A percentile compares a stretch with the other conserved stretches of the same genome.
phyloP scores from a whole-genome alignment of 2,329 filamentous ascomycete genomes.

The Colletotrichum sublineola region DNA sequence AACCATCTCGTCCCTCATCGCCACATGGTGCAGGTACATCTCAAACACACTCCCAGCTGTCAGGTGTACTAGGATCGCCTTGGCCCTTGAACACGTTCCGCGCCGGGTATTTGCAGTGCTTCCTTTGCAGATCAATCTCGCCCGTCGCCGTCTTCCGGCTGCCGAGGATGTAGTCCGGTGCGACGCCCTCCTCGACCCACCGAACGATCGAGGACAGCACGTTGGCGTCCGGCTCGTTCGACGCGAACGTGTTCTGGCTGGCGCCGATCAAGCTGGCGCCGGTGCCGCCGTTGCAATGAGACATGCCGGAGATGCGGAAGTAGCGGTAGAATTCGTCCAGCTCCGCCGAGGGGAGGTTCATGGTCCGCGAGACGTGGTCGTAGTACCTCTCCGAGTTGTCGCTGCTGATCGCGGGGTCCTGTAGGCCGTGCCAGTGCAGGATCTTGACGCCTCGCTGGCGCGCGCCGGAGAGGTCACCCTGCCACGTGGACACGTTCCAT shows the following conservation, averaged over 20 bases:
- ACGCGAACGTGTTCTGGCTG: conserved; percentile 39
- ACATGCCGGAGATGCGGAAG: conserved; percentile 65
- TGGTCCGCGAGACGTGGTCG: conserved; percentile 59
- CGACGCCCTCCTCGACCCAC: conserved; percentile 62
- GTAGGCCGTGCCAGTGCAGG: conserved; percentile 61
- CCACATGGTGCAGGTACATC: neutral
- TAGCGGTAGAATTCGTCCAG: conserved; percentile 61
- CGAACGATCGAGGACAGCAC: conserved; percentile 61
- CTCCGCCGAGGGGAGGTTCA: conserved; percentile 49
- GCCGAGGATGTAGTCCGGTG: conserved; percentile 56
- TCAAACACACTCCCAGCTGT: conserved; percentile 49
- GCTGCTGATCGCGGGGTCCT: conserved; percentile 57
- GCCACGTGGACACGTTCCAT: conserved; percentile 55
- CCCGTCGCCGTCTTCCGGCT: conserved; percentile 48
- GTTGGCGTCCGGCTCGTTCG: conserved; percentile 55
- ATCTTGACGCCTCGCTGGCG: conserved; percentile 59
- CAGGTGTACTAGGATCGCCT: conserved; percentile 46
- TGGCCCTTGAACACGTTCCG: conserved; percentile 50
- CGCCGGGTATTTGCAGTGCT: conserved; percentile 53
- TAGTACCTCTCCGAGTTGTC: conserved; percentile 64
- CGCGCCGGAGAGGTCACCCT: conserved; percentile 56
- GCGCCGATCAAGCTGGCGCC: conserved; percentile 56
- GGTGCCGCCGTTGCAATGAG: conserved; percentile 62
- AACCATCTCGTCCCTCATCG: too few relatives aligned
- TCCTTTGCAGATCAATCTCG: conserved; percentile 49